These are phyloP conservation scores for Chrysanthemum makinoi DNA, from an alignment of 129 eudicot genomes.

Conservation along the genomic window DNA sequence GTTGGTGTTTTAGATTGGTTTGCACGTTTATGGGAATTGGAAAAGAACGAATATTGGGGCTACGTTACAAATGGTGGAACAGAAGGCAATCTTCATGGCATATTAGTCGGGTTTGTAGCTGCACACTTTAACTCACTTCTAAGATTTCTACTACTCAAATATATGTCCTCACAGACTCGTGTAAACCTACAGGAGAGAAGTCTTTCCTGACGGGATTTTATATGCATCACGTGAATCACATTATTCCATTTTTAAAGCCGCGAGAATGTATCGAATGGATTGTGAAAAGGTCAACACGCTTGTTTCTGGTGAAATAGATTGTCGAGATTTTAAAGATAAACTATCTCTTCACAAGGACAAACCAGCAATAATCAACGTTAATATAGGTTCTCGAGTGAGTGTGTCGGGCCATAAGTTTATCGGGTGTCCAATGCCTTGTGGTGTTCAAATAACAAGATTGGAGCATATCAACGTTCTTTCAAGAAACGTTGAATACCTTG, in stretches of 20 bases:
- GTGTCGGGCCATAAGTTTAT: slow-evolving; percentile 86
- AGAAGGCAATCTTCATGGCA: slow-evolving; percentile 92
- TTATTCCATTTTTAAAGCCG: slow-evolving; percentile 82
- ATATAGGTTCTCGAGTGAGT: slow-evolving; percentile 67
- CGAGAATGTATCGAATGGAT: slow-evolving; percentile 90
- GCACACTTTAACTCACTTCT: slow-evolving; percentile 15
- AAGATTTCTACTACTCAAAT: background rate
- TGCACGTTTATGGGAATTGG: slow-evolving; percentile 83
- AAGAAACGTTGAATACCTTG: slow-evolving; percentile 78
- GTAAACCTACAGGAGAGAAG: slow-evolving; percentile 66
- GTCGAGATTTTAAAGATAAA: slow-evolving; percentile 61
- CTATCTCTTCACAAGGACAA: slow-evolving; percentile 58
- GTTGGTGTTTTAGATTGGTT: slow-evolving; percentile 89
- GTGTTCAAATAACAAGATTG: slow-evolving; percentile 71
- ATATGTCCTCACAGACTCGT: background rate
- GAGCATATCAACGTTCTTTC: slow-evolving; percentile 71
- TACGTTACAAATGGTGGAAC: slow-evolving; percentile 89
- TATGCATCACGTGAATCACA: slow-evolving; percentile 82
- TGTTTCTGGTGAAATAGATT: slow-evolving; percentile 80
- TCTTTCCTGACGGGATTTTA: slow-evolving; percentile 77
- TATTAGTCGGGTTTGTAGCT: slow-evolving; percentile 68
- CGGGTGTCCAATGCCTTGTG: slow-evolving; percentile 93
- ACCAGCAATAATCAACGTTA: slow-evolving; percentile 81
- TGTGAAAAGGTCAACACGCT: slow-evolving; percentile 64
- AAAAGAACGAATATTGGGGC: slow-evolving; percentile 78